Evolutionary conservation across 768 basidiomycete genomes (phyloP).

Genomic region (Tubosaeta sp.): DNA sequence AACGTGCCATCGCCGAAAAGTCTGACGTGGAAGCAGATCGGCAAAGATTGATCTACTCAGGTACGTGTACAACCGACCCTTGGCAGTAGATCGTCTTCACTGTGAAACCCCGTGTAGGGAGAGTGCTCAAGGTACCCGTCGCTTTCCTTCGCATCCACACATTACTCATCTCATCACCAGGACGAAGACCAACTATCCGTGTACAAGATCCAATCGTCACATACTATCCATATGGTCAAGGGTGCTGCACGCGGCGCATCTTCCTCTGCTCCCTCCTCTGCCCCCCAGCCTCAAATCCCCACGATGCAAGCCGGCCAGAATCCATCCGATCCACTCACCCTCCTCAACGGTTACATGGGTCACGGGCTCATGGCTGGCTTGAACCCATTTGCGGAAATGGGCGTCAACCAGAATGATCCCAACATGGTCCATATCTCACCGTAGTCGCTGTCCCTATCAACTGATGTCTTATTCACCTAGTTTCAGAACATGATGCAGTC

Average conservation of each 20-base stretch:
- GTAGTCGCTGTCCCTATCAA: not conserved
- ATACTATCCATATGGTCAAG: conserved; percentile 95
- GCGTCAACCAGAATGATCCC: conserved; percentile 87
- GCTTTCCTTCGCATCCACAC: not conserved
- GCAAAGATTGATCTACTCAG: conserved; percentile 91
- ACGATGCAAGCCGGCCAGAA: conserved; percentile 92
- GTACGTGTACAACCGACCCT: conserved; percentile 35
- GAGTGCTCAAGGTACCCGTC: conserved; percentile 61
- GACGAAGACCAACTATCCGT: conserved; percentile 77
- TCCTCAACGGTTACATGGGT: conserved; percentile 71
- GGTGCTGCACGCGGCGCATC: conserved; percentile 51
- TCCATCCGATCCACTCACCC: conserved; percentile 79
- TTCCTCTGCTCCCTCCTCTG: conserved; percentile 35
- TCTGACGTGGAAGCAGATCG: conserved; percentile 83
- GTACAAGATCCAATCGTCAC: conserved; percentile 88
- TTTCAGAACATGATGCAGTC: conserved; percentile 83
- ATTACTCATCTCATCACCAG: conserved; percentile 33
- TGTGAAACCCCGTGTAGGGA: conserved; percentile 37
- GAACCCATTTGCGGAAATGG: conserved; percentile 92
- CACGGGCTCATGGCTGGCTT: conserved; percentile 80
- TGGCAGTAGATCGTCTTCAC: not conserved
- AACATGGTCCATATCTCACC: conserved; percentile 65
- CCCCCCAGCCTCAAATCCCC: conserved; percentile 51
- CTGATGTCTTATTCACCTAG: conserved; percentile 32
- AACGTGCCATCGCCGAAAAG: conserved; percentile 81